Conservation (phyloP, 768 basidiomycete genomes). For the Suillus decipiens region DNA sequence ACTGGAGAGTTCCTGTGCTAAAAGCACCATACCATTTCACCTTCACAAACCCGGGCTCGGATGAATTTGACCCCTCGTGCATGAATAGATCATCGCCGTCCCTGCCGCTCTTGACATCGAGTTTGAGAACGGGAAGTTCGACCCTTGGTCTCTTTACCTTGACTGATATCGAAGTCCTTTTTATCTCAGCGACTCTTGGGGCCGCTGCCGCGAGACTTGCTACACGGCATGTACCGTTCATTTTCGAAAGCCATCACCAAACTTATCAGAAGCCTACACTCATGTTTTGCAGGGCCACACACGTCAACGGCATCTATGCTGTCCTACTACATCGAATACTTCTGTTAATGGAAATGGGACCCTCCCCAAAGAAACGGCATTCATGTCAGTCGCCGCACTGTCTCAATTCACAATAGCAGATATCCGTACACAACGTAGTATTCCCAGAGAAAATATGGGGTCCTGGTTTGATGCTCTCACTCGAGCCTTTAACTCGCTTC, state of each 20-base stretch:
- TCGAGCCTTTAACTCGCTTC: constrained; percentile 34
- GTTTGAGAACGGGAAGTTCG: constrained; percentile 98
- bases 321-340: not conserved
- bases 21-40: constrained; percentile 95
- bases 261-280: constrained; percentile 90
- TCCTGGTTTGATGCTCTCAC: constrained; percentile 83
- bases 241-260: constrained; percentile 78
- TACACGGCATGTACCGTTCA: constrained; percentile 81
- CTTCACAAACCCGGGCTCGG: constrained; percentile 85
- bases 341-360: constrained; percentile 1
- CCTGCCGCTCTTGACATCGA: constrained; percentile 96
- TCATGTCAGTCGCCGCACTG: constrained; percentile 19
- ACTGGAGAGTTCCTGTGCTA: constrained; percentile 99
- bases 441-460: constrained; percentile 93
- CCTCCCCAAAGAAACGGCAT: constrained; percentile 11
- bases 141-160: constrained; percentile 38
- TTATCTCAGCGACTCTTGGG: constrained; percentile 80
- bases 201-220: constrained; percentile 85
- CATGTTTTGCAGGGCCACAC: constrained; percentile 95
- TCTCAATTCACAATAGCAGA: constrained; percentile 46
- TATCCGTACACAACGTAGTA: constrained; percentile 83
- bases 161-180: constrained; percentile 17
- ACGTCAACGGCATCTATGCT: constrained; percentile 14
- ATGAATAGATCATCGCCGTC: constrained; percentile 94
- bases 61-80: constrained; percentile 88